Percentiles rank a stretch among this genome's conserved stretches.
phyloP scores from a whole-genome alignment of 441 rosid species.

The Melastoma candidum region DNA sequence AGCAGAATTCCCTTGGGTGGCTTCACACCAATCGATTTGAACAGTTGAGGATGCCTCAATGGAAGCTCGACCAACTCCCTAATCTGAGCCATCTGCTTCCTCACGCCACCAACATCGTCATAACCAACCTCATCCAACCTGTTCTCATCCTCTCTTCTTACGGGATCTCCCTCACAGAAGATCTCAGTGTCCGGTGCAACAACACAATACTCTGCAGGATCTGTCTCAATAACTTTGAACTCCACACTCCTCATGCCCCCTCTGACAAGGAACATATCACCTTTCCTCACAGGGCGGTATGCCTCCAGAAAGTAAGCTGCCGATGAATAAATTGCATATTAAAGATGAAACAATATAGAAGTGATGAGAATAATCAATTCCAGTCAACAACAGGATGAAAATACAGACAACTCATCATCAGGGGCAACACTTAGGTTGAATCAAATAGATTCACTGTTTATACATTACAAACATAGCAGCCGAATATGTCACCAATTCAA shows the following conservation, averaged over 20 bases:
- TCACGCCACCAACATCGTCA: slow-evolving; percentile 16
- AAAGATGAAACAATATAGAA: too few relatives aligned
- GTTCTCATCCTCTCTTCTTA: slow-evolving; percentile 11
- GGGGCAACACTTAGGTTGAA: too few relatives aligned
- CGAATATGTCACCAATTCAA: too few relatives aligned
- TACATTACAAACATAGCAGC: too few relatives aligned
- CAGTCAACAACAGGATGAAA: too few relatives aligned
- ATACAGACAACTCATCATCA: too few relatives aligned
- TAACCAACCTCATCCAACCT: slow-evolving; percentile 15
- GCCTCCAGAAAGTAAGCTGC: slow-evolving; percentile 17
- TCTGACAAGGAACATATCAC: slow-evolving; percentile 13
- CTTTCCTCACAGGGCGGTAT: slow-evolving; percentile 13
- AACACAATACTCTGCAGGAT: slow-evolving; percentile 15
- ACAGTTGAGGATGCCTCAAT: slow-evolving; percentile 11
- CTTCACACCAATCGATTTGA: slow-evolving; percentile 13
- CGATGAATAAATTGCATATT: too few relatives aligned
- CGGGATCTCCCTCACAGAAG: slow-evolving; percentile 15
- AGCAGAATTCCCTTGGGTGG: slow-evolving; percentile 12
- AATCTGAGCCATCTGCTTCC: slow-evolving; percentile 16
- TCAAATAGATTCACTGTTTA: too few relatives aligned
- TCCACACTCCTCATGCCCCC: slow-evolving; percentile 16
- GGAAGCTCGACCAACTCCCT: slow-evolving; percentile 14
- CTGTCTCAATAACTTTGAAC: slow-evolving; percentile 12
- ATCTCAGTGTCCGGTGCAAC: slow-evolving; percentile 15
- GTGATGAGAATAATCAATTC: too few relatives aligned